Evolutionary conservation across 257 asterid species (phyloP).

Genomic region (Lycium ferocissimum): DNA sequence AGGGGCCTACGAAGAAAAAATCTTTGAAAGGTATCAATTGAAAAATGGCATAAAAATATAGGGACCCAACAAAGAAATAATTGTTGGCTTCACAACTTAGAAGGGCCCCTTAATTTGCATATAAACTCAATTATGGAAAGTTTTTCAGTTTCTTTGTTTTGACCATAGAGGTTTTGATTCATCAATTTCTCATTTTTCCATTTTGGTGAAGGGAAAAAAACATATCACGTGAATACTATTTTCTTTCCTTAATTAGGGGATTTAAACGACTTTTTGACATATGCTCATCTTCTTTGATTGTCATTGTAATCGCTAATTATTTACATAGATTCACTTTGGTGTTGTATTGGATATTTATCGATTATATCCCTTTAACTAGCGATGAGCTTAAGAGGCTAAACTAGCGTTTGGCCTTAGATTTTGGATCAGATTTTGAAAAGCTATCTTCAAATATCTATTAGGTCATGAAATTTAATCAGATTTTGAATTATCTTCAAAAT

Average conservation of each 20-base stretch:
- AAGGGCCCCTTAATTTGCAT: constrained; percentile 1
- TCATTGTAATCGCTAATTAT: neutral
- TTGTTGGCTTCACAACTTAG: neutral
- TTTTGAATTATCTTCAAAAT: no score
- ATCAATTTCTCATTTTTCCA: neutral
- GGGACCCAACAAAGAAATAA: constrained; percentile 20
- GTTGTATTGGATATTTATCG: no score
- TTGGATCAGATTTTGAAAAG: no score
- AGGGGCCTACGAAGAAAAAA: neutral
- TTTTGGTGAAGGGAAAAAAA: neutral
- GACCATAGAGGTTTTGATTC: constrained; percentile 25
- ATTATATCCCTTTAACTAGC: no score
- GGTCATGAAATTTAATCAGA: no score
- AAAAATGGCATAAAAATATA: neutral
- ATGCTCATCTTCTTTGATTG: neutral
- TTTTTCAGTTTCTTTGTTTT: constrained; percentile 21
- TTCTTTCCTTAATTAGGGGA: neutral
- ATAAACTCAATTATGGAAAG: constrained; percentile 24
- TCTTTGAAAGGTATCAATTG: neutral
- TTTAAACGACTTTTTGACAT: neutral
- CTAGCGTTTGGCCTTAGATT: no score
- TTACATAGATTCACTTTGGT: neutral
- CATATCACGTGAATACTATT: constrained; percentile 28
- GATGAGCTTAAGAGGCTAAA: no score
- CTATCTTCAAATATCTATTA: no score